Conservation (phyloP, 1,284 basidiomycete species). For the Sporisorium exsertum region DNA sequence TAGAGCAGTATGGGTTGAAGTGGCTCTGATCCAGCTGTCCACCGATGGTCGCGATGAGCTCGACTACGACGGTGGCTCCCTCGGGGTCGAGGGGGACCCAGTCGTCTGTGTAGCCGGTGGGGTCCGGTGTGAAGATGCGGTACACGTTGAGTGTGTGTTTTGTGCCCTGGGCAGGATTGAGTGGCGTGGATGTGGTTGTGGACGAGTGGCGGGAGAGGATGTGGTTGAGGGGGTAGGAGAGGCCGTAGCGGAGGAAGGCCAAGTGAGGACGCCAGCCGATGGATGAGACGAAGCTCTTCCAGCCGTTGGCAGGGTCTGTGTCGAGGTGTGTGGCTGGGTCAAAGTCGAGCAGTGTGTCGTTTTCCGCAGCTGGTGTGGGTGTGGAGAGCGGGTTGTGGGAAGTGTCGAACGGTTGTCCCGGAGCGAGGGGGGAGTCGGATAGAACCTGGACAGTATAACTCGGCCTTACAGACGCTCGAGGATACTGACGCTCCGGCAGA, state of each 20-base stretch:
- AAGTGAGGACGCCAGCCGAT: constrained; percentile 47
- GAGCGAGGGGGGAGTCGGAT: constrained; percentile 4
- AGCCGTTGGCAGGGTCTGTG: constrained; percentile 31
- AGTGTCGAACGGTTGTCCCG: not conserved
- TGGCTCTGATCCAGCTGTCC: constrained; percentile 38
- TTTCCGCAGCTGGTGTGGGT: not conserved
- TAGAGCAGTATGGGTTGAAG: constrained; percentile 30
- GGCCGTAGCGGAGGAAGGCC: constrained; percentile 31
- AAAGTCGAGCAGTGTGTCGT: constrained; percentile 6
- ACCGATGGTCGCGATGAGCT: constrained; percentile 27
- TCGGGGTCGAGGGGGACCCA: constrained; percentile 41
- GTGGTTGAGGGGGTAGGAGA: constrained; percentile 27
- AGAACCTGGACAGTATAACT: constrained; percentile 36
- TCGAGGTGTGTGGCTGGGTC: constrained; percentile 18
- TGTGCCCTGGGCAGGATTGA: constrained; percentile 28
- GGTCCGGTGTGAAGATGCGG: constrained; percentile 46
- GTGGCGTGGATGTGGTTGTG: constrained; percentile 5
- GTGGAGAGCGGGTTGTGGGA: constrained; percentile 8
- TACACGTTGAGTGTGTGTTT: constrained; percentile 36
- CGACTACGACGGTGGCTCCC: constrained; percentile 37
- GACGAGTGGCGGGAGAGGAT: constrained; percentile 14
- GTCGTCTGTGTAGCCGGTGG: constrained; percentile 34
- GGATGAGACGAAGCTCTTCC: constrained; percentile 40
- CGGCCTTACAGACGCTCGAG: constrained; percentile 34
- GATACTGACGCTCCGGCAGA: constrained; percentile 44